Evolutionary conservation across 2,329 filamentous ascomycete species (phyloP).

Genomic region (Chalaropsis thielavioides): DNA sequence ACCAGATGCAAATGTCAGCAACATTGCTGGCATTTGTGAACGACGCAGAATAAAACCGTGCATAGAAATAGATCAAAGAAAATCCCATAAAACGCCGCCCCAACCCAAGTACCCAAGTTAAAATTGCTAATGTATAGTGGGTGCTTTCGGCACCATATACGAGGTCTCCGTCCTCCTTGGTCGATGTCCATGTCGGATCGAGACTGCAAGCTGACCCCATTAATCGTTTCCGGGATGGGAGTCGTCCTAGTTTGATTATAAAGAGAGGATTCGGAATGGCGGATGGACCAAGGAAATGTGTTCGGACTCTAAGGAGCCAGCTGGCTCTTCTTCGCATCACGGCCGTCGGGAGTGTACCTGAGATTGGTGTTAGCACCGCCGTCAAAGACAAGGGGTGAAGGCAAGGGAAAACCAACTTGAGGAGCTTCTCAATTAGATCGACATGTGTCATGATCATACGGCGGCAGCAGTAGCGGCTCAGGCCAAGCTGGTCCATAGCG

Average conservation of each 20-base stretch:
- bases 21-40: too few relatives aligned
- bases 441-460: constrained; percentile 99
- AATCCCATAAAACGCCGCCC: background rate
- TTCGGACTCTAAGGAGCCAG: constrained; percentile 22
- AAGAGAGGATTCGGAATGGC: background rate
- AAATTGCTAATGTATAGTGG: background rate
- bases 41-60: background rate
- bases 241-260: background rate
- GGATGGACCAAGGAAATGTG: background rate
- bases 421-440: constrained; percentile 93
- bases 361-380: constrained; percentile 7
- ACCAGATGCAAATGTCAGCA: too few relatives aligned
- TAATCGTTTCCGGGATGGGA: too few relatives aligned
- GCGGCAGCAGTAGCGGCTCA: constrained; percentile 94
- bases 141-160: background rate
- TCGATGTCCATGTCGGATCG: background rate
- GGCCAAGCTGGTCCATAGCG: constrained; percentile 86
- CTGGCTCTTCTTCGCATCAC: constrained; percentile 46
- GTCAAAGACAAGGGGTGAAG: background rate
- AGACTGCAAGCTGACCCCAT: too few relatives aligned
- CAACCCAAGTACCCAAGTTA: background rate
- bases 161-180: background rate
- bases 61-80: background rate
- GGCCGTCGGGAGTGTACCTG: constrained; percentile 48
- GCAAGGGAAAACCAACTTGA: constrained; percentile 48